Base-by-base conservation (phyloP, 2,329 filamentous ascomycete genomes). In the Coniella lustricola region DNA sequence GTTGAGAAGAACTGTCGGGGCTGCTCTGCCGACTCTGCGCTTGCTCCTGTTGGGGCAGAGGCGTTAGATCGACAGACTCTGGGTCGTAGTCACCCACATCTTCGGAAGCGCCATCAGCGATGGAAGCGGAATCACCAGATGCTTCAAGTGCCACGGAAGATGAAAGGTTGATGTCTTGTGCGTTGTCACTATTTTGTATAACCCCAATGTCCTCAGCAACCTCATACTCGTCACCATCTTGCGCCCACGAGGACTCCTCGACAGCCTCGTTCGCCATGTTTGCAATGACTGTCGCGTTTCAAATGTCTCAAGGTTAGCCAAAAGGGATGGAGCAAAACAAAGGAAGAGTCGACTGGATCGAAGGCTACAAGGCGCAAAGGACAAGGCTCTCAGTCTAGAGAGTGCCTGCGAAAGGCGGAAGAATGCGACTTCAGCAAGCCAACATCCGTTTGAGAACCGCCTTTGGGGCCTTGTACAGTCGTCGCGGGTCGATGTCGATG, bases 51-150 rank as follows among this genome's bases (percentile, higher is more conserved):
- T 43, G 44, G 18, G 44, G 51, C 40, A 53, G 35, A 21, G 44
- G 48, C 22, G 61, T 56, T 43, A 74, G 64, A 46, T 69, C 67
- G 60, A 79, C 68, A 48, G 76, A 77, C 60, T 77, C 76, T 50
- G 76, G 76, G 55, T 79, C 76, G 68, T 80, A 80, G 57, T 79
- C 77, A 56, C 67, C 74, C 51, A 69, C 72, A 62, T 77, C 76
- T 56, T 77, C 76, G 58, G 58, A 57, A 55, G 64, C 65, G 56
- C 67, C 71, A 64, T 71, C 68, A 59, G 68, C 65, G 56, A 21
- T 37, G 33, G 61, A 65, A 61, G 65, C 67, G 57, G 63, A 59
- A 61, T 78, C 74, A 72, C 71, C 73, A 64, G 68, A 62, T 62
- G 66, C 70, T 69, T 68, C 64, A 56, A 67, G 68, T 59, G 67